These are phyloP conservation scores for Nelumbo lutea DNA, from an alignment of 164 flowering plant species.

Conservation along the genomic window DNA sequence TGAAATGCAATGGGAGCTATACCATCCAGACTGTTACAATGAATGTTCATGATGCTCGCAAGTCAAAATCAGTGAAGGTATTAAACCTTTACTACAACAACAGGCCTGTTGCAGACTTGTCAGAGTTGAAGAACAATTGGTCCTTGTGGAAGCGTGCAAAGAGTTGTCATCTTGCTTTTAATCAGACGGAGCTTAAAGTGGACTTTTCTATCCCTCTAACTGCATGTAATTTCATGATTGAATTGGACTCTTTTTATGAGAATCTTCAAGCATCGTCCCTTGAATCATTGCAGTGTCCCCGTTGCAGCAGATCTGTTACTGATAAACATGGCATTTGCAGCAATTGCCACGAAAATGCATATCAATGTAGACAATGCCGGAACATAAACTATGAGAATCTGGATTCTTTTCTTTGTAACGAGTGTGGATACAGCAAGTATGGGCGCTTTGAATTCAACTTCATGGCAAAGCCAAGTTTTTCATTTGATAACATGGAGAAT, in stretches of 20 bases:
- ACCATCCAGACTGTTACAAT: constrained; percentile 94
- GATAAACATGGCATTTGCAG: constrained; percentile 96
- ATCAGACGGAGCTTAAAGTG: constrained; percentile 95
- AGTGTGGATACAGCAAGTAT: constrained; percentile 98
- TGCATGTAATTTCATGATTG: constrained; percentile 99
- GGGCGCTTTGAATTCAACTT: constrained; percentile 98
- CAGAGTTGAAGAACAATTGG: constrained; percentile 98
- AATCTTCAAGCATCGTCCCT: constrained; percentile 97
- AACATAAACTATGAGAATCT: constrained; percentile 97
- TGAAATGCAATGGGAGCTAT: constrained; percentile 98
- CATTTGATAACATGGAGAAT: constrained; percentile 97
- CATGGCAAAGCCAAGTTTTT: constrained; percentile 97
- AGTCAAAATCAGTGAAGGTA: constrained; percentile 93
- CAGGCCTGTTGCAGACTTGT: constrained; percentile 93
- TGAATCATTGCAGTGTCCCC: constrained; percentile 97
- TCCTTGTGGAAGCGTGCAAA: constrained; percentile 98
- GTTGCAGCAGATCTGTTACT: constrained; percentile 94
- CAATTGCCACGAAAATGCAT: constrained; percentile 99
- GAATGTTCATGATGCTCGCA: constrained; percentile 99
- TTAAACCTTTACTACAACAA: constrained; percentile 94
- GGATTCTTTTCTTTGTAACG: constrained; percentile 98
- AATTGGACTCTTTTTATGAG: constrained; percentile 95
- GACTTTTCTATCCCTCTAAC: constrained; percentile 97
- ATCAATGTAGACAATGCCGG: constrained; percentile 99
- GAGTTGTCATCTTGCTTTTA: constrained; percentile 89